Evolutionary conservation across 2,329 filamentous ascomycete genomes (phyloP).

Genomic region (Clathrospora elynae): DNA sequence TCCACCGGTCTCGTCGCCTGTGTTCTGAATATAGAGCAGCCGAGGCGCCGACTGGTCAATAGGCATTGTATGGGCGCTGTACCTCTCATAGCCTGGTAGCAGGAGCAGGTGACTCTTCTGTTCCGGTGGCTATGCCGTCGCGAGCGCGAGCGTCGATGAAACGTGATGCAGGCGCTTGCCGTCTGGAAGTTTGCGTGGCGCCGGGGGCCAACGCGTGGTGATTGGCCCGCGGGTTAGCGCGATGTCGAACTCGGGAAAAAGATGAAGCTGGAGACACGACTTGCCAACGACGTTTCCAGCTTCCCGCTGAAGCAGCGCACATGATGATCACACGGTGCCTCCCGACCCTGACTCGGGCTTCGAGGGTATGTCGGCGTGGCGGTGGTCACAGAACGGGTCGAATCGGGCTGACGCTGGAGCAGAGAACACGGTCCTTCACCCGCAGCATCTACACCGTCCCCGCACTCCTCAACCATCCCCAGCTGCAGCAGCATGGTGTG

Average conservation of each 20-base stretch:
- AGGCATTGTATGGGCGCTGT: slow-evolving; percentile 28
- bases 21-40: slow-evolving; percentile 39
- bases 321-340: slow-evolving; percentile 45
- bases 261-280: slow-evolving; percentile 23
- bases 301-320: slow-evolving; percentile 18
- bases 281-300: slow-evolving; percentile 16
- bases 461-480: slow-evolving; percentile 53
- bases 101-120: slow-evolving; percentile 34
- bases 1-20: slow-evolving; percentile 20
- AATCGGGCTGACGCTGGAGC: slow-evolving; percentile 31
- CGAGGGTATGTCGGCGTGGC: slow-evolving; percentile 26
- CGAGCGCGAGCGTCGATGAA: slow-evolving; percentile 35
- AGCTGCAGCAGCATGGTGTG: slow-evolving; percentile 61
- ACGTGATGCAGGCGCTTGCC: slow-evolving; percentile 37
- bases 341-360: slow-evolving; percentile 26
- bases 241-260: slow-evolving; percentile 27
- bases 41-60: slow-evolving; percentile 43
- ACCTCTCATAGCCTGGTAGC: slow-evolving; percentile 26
- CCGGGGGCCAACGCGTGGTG: slow-evolving; percentile 26
- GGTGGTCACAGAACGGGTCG: slow-evolving; percentile 12
- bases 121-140: slow-evolving; percentile 39
- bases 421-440: slow-evolving; percentile 32
- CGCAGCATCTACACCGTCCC: slow-evolving; percentile 54
- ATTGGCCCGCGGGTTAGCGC: slow-evolving; percentile 40
- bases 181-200: slow-evolving; percentile 29